Base-by-base conservation (phyloP, 2,329 filamentous ascomycete genomes). In the Colletotrichum viniferum region DNA sequence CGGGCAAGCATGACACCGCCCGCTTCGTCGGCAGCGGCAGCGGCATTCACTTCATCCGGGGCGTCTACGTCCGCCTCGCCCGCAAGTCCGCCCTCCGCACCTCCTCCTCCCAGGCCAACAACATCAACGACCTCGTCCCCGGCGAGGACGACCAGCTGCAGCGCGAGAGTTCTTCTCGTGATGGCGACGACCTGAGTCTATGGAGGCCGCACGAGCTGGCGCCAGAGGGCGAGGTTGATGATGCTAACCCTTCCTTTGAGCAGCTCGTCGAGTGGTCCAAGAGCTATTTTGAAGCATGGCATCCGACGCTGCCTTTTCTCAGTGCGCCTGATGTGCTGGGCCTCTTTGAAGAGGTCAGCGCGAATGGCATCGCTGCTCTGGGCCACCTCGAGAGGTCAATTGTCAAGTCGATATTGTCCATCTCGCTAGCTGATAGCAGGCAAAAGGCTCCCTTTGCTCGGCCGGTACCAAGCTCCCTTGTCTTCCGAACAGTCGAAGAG, bases 241-340 rank as follows among this genome's bases (percentile, higher is more conserved):
- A 10, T 21, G 73, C 71, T 8, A 74, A 77, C 2, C 73, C 84
- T n/a, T 78, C 80, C 0, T 91, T 91, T 74, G 87, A 90, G 10
- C 83, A 88, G 21, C 81, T 91, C 18, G 82, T 89, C 2, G 79
- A 83, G 5, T 90, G 88, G 86, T 88, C 87, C 7, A 84, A 83
- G 64, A 87, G 85, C 62, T 92, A 90, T 76, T 92, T 92, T 75
- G 85, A 90, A 28, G 85, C 88, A 18, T 92, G 90, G 90, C 90
- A 92, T 77, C 87, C 88, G 1, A 84, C 89, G 4, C 88, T 90
- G 56, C 90, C 90, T 0, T 91, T 90, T 69, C 82, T 92, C 7
- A 88, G 90, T 77, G 90, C 88, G 1, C 89, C 89, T 2, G 85
- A 86, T 5, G 82, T 91, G 4, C 81, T 91, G 4, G 82, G 84